Evolutionary conservation across 306 rosid genomes (phyloP).

Genomic region (Castanea crenata): DNA sequence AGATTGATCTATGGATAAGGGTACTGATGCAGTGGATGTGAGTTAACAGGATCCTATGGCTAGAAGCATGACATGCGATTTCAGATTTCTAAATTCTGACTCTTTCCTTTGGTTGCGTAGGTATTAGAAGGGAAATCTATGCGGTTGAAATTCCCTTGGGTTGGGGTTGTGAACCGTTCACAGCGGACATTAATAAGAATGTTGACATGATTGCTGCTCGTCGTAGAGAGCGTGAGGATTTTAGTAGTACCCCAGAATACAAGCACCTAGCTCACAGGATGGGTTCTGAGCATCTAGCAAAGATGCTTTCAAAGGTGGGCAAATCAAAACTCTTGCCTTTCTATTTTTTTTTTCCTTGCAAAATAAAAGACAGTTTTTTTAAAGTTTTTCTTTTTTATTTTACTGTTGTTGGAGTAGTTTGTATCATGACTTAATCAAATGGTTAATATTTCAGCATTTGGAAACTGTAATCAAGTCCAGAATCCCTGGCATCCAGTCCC

Average conservation of each 20-base stretch:
- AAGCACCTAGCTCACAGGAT: constrained; percentile 83
- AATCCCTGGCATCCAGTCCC: constrained; percentile 91
- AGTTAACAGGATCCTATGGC: constrained; percentile 25
- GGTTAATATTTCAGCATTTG: constrained; percentile 67
- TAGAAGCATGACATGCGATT: neutral
- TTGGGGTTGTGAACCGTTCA: constrained; percentile 93
- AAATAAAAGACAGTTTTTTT: neutral
- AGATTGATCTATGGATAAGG: constrained; percentile 99
- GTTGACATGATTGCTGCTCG: constrained; percentile 99
- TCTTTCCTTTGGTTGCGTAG: constrained; percentile 43
- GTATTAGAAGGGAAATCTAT: constrained; percentile 80
- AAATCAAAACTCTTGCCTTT: neutral
- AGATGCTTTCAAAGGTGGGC: constrained; percentile 85
- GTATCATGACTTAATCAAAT: constrained; percentile 10
- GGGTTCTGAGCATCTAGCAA: constrained; percentile 97
- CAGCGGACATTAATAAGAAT: constrained; percentile 90
- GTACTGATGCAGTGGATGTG: constrained; percentile 96
- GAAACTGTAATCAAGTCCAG: constrained; percentile 96
- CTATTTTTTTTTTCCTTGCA: neutral
- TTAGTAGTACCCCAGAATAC: constrained; percentile 77
- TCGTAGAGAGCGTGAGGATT: constrained; percentile 85
- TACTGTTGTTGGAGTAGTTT: neutral
- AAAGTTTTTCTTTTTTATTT: neutral
- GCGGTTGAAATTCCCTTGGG: constrained; percentile 85
- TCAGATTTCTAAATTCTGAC: constrained; percentile 8